Percentiles rank a stretch among this genome's conserved stretches.
phyloP scores from a whole-genome alignment of 805 yeast species.

The Yarrowia keelungensis region DNA sequence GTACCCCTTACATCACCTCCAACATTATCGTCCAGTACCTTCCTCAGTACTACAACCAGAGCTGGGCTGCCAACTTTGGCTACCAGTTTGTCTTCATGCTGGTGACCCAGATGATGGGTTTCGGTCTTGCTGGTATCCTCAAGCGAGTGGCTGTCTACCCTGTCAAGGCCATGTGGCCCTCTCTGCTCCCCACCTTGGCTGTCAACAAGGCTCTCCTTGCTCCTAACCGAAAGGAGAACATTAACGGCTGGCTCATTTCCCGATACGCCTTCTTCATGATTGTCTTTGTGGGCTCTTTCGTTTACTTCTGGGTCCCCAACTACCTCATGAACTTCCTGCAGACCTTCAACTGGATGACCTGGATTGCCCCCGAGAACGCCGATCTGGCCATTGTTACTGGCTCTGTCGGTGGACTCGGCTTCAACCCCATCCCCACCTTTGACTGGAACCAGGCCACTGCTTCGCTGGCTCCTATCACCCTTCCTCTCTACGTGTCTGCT shows the following conservation, averaged over 20 bases:
- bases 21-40: constrained; percentile 46
- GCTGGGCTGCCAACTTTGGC: constrained; percentile 53
- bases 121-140: constrained; percentile 70
- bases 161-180: constrained; percentile 62
- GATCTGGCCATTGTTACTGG: constrained; percentile 61
- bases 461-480: constrained; percentile 59
- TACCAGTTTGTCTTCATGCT: constrained; percentile 62
- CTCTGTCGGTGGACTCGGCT: constrained; percentile 56
- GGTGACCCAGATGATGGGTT: constrained; percentile 68
- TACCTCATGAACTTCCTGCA: constrained; percentile 56
- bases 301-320: constrained; percentile 73
- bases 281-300: constrained; percentile 54
- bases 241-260: constrained; percentile 67
- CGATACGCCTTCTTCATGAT: constrained; percentile 58
- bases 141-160: constrained; percentile 65
- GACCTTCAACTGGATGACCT: constrained; percentile 67
- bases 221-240: constrained; percentile 54
- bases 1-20: constrained; percentile 45
- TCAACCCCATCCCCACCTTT: constrained; percentile 62
- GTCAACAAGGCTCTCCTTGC: constrained; percentile 56
- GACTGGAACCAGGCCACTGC: constrained; percentile 67
- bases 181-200: constrained; percentile 57
- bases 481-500: constrained; percentile 52
- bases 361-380: constrained; percentile 62
- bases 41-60: constrained; percentile 47